A percentile compares a stretch with the other conserved stretches of the same genome.
Evolutionary conservation across 1,284 basidiomycete species (phyloP).

Genomic region (Ganoderma meredithae): DNA sequence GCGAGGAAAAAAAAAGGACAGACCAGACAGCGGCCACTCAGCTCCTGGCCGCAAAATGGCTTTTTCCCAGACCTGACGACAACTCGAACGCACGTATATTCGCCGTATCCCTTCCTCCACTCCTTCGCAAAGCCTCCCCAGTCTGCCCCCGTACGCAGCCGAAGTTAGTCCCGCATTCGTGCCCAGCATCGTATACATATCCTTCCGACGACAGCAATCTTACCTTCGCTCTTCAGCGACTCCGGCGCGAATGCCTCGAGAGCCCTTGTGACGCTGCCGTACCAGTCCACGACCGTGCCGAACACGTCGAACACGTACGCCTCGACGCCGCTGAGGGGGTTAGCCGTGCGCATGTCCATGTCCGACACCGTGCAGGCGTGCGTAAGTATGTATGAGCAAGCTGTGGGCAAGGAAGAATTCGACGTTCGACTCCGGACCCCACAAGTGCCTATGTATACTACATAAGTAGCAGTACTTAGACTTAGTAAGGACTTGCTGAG

Average conservation of each 20-base stretch:
- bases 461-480: too few species aligned
- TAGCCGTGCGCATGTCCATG: background rate
- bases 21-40: too few species aligned
- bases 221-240: conserved; percentile 36
- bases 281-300: conserved; percentile 72
- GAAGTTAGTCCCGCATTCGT: background rate
- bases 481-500: background rate
- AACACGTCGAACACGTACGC: conserved; percentile 70
- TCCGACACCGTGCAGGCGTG: background rate
- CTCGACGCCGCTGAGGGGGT: conserved; percentile 47
- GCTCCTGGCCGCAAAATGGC: too few species aligned
- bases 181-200: background rate
- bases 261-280: conserved; percentile 52
- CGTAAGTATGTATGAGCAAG: too few species aligned
- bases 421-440: too few species aligned
- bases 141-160: conserved; percentile 36
- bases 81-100: conserved; percentile 50
- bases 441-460: too few species aligned
- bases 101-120: conserved; percentile 61
- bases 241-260: conserved; percentile 41
- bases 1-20: background rate
- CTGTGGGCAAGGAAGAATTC: too few species aligned
- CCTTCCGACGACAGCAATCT: background rate
- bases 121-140: conserved; percentile 60
- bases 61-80: too few species aligned